These are phyloP conservation scores for Hypoxylon sp. DNA, from an alignment of 2,329 filamentous ascomycete genomes.

Conservation along the genomic window DNA sequence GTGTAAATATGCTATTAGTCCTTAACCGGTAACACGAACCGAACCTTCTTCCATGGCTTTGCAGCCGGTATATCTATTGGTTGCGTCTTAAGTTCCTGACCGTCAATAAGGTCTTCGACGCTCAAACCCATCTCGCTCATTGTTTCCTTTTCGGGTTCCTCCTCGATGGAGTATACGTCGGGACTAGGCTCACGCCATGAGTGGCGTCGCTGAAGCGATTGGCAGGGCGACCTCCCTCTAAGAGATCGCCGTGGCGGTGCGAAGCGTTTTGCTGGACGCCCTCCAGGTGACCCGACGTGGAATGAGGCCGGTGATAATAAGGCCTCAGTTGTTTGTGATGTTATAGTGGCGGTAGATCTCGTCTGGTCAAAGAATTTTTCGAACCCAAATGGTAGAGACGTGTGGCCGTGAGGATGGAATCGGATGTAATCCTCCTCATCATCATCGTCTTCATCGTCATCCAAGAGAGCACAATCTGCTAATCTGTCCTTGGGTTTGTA, in stretches of 20 bases:
- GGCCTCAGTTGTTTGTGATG: constrained; percentile 52
- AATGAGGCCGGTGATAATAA: constrained; percentile 55
- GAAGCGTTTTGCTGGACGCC: constrained; percentile 52
- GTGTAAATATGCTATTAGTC: constrained; percentile 51
- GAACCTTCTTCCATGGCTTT: constrained; percentile 70
- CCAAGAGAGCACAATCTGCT: constrained; percentile 61
- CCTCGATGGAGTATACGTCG: constrained; percentile 73
- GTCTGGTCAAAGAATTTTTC: constrained; percentile 60
- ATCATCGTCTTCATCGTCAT: constrained; percentile 62
- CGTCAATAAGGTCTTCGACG: constrained; percentile 52
- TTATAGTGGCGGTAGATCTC: constrained; percentile 54
- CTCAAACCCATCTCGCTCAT: constrained; percentile 61
- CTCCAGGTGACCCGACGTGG: constrained; percentile 53
- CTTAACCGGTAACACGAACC: constrained; percentile 66
- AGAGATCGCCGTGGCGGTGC: constrained; percentile 53
- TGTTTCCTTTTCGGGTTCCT: constrained; percentile 70
- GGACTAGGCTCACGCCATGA: constrained; percentile 72
- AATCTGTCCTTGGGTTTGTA: constrained; percentile 60
- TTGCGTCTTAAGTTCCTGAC: constrained; percentile 50
- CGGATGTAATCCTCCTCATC: constrained; percentile 64
- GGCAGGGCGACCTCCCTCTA: constrained; percentile 52
- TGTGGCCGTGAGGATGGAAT: constrained; percentile 58
- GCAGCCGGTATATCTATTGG: constrained; percentile 60
- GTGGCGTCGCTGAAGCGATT: constrained; percentile 60
- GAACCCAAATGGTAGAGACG: constrained; percentile 60